phyloP scores from a whole-genome alignment of 1,284 basidiomycete genomes.

The Trichosporon asahii region DNA sequence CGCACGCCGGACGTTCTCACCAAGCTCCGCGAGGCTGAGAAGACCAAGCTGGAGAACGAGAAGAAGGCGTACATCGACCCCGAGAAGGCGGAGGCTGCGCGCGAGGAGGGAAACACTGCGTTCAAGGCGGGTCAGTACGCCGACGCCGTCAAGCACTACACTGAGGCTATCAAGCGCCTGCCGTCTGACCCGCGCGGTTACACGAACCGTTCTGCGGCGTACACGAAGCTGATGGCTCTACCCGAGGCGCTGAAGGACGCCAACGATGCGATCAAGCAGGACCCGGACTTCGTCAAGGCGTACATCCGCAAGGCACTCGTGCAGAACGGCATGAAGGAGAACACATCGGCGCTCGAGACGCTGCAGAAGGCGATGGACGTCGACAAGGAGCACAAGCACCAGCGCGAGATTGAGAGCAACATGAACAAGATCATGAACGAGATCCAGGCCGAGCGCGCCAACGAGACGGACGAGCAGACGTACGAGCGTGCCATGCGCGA shows the following conservation, averaged over 20 bases:
- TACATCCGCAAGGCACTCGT: conserved; percentile 92
- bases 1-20: conserved; percentile 88
- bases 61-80: conserved; percentile 86
- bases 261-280: conserved; percentile 87
- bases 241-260: conserved; percentile 96
- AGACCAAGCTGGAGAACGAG: conserved; percentile 70
- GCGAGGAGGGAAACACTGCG: conserved; percentile 85
- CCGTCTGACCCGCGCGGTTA: conserved; percentile 87
- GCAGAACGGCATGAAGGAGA: conserved; percentile 85
- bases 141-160: conserved; percentile 86
- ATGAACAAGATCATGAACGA: conserved; percentile 78
- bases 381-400: conserved; percentile 74
- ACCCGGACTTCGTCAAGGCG: conserved; percentile 88
- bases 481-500: conserved; percentile 92
- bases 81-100: conserved; percentile 73
- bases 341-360: conserved; percentile 78
- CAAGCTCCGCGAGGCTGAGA: conserved; percentile 84
- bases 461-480: conserved; percentile 89
- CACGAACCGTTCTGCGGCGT: conserved; percentile 95
- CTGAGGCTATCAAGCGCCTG: conserved; percentile 94
- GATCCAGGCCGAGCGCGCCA: conserved; percentile 72
- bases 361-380: conserved; percentile 68
- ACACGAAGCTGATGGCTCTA: conserved; percentile 89
- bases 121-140: conserved; percentile 93
- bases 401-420: conserved; percentile 72